Conservation (phyloP, 2,329 filamentous ascomycete species). For the Amauroascus niger region DNA sequence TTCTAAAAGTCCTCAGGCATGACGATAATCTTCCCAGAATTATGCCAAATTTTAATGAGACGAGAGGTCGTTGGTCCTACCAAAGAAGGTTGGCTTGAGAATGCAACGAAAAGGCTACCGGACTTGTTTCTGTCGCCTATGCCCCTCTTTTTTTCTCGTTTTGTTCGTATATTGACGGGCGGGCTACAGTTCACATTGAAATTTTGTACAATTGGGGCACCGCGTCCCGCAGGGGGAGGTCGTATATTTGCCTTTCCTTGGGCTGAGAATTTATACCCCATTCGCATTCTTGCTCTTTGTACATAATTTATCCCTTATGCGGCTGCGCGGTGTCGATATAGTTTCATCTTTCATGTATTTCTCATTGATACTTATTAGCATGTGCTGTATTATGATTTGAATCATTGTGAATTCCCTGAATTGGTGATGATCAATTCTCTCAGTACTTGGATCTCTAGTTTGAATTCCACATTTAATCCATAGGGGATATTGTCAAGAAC, state of each 20-base stretch:
- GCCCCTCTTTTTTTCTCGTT: background rate
- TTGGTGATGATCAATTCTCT: no score
- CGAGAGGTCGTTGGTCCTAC: no score
- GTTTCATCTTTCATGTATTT: background rate
- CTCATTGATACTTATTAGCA: background rate
- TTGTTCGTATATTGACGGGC: background rate
- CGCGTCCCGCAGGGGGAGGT: background rate
- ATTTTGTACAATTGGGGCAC: background rate
- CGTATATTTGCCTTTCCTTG: background rate
- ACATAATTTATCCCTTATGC: background rate
- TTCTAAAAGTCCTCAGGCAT: background rate
- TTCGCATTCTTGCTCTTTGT: constrained; percentile 1
- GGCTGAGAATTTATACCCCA: constrained; percentile 6
- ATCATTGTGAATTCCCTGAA: no score
- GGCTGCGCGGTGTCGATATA: background rate
- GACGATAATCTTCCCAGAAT: background rate
- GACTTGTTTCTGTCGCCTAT: background rate
- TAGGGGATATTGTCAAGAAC: no score
- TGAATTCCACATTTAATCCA: no score
- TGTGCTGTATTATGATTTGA: background rate
- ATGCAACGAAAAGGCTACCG: background rate
- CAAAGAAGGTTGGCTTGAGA: no score
- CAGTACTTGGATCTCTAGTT: no score
- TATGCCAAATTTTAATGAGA: background rate
- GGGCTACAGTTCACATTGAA: background rate